phyloP scores from a whole-genome alignment of 2,329 filamentous ascomycete species.

The Alternaria triticina region DNA sequence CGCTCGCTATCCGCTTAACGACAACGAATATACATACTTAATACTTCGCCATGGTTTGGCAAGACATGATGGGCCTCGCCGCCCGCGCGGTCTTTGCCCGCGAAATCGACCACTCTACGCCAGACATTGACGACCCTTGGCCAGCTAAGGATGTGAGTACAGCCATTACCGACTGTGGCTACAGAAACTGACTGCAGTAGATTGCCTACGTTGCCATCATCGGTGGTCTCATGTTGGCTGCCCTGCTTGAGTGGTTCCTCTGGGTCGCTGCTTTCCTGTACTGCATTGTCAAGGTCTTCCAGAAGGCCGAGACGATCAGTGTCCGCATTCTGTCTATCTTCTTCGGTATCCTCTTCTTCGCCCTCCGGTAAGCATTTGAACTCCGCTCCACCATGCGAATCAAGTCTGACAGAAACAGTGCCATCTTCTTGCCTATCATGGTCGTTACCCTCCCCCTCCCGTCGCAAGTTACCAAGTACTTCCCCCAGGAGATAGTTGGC shows the following conservation, averaged over 20 bases:
- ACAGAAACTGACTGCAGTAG: constrained; percentile 55
- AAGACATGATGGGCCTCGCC: constrained; percentile 30
- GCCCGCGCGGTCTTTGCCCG: constrained; percentile 37
- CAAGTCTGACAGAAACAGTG: constrained; percentile 56
- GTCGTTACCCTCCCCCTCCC: constrained; percentile 89
- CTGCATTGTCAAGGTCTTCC: constrained; percentile 85
- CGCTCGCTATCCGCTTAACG: constrained; percentile 22
- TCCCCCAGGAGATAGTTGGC: constrained; percentile 71
- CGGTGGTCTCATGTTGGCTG: constrained; percentile 80
- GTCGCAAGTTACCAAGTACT: constrained; percentile 70
- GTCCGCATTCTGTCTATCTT: constrained; percentile 78
- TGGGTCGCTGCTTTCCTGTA: constrained; percentile 95
- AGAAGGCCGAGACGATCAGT: constrained; percentile 88
- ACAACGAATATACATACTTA: constrained; percentile 22
- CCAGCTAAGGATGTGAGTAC: constrained; percentile 49
- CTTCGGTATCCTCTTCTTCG: constrained; percentile 75
- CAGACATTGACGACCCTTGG: constrained; percentile 48
- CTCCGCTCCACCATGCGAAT: too few species aligned
- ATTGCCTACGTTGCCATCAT: constrained; percentile 85
- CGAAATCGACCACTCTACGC: constrained; percentile 32
- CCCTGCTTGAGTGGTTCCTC: constrained; percentile 89
- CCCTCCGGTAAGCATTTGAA: constrained; percentile 67
- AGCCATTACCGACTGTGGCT: background rate
- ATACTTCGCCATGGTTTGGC: constrained; percentile 32
- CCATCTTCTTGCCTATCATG: constrained; percentile 92